Conservation (phyloP, 805 yeast genomes). For the Nakazawaea populi region DNA sequence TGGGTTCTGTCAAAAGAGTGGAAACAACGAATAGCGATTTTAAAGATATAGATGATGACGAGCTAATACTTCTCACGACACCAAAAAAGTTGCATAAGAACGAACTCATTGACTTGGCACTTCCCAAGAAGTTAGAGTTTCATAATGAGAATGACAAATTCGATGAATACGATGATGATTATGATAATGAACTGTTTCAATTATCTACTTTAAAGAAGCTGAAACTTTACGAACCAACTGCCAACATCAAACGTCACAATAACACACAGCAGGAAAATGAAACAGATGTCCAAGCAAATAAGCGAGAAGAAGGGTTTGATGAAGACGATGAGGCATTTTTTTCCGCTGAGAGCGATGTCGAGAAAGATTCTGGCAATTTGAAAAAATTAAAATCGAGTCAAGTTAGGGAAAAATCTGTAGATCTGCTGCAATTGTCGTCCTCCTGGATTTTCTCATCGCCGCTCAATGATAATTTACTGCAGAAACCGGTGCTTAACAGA, state of each 20-base stretch:
- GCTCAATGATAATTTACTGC: no score
- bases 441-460: not conserved
- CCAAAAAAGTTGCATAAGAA: not conserved
- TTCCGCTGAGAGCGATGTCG: not conserved
- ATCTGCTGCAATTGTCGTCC: not conserved
- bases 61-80: not conserved
- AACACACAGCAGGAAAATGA: no score
- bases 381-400: no score
- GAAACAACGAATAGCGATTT: no score
- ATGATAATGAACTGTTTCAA: not conserved
- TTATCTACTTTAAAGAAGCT: not conserved
- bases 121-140: not conserved
- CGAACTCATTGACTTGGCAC: not conserved
- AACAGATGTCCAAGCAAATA: no score
- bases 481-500: no score
- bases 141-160: not conserved
- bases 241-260: no score
- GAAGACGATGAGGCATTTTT: not conserved
- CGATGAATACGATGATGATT: not conserved
- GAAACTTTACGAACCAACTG: not conserved
- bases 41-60: conserved; percentile 4
- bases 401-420: not conserved
- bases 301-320: not conserved
- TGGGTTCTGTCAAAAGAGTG: no score
- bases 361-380: not conserved